Percentiles rank a stretch among this genome's conserved stretches.
These are phyloP conservation scores for Ambrosiella beaveri DNA, from an alignment of 2,329 filamentous ascomycete species.

Conservation along the genomic window DNA sequence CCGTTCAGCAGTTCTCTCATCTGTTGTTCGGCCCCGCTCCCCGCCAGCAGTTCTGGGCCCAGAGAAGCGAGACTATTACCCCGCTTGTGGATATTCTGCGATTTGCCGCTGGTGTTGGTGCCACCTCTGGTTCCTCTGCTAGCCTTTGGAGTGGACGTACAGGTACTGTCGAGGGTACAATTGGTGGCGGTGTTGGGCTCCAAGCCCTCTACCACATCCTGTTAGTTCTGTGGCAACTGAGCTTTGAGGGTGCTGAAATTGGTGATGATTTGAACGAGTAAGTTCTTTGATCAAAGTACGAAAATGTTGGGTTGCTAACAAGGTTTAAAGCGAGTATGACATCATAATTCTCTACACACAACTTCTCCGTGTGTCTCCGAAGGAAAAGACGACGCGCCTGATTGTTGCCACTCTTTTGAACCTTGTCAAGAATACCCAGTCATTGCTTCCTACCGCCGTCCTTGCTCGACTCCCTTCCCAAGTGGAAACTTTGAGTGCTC, in stretches of 20 bases:
- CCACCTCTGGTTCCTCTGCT: constrained; percentile 44
- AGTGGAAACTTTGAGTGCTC: constrained; percentile 43
- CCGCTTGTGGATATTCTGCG: constrained; percentile 71
- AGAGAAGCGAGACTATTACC: constrained; percentile 66
- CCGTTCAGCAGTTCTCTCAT: constrained; percentile 77
- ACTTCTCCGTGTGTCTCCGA: constrained; percentile 77
- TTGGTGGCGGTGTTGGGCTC: constrained; percentile 72
- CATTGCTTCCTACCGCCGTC: constrained; percentile 67
- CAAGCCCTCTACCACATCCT: constrained; percentile 90
- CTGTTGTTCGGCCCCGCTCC: constrained; percentile 60
- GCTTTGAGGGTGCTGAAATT: constrained; percentile 67
- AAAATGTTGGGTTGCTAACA: background rate
- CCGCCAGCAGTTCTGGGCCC: constrained; percentile 76
- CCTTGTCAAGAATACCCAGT: constrained; percentile 56
- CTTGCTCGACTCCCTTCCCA: constrained; percentile 62
- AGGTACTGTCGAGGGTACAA: constrained; percentile 41
- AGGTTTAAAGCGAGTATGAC: constrained; percentile 59
- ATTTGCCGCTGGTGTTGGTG: constrained; percentile 55
- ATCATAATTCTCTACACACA: constrained; percentile 85
- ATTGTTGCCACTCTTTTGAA: constrained; percentile 81
- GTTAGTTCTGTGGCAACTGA: constrained; percentile 88
- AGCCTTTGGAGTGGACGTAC: constrained; percentile 47
- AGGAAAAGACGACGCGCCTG: constrained; percentile 92
- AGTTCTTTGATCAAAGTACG: constrained; percentile 19
- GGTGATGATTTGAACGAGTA: constrained; percentile 72